These are phyloP conservation scores for Penicillium sp. DNA, from an alignment of 2,329 filamentous ascomycete genomes.

Conservation along the genomic window DNA sequence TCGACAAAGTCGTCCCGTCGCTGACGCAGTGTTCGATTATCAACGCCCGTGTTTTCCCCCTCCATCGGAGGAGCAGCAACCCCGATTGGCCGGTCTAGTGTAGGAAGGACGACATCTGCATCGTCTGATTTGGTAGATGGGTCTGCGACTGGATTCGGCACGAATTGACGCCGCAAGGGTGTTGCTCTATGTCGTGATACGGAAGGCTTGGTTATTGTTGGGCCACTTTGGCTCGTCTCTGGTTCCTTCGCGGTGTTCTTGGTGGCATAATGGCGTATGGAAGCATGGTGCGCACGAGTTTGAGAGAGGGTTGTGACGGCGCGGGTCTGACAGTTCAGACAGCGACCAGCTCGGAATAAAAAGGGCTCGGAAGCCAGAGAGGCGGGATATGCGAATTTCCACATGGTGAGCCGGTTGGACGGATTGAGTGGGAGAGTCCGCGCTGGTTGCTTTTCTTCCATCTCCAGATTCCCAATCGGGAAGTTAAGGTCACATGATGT, in stretches of 20 bases:
- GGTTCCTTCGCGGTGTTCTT: conserved; percentile 12
- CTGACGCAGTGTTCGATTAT: conserved; percentile 60
- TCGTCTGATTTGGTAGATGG: conserved; percentile 27
- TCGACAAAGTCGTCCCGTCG: conserved; percentile 73
- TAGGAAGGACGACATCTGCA: conserved; percentile 48
- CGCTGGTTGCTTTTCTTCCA: no score
- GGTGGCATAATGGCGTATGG: conserved; percentile 29
- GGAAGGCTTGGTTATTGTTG: conserved; percentile 7
- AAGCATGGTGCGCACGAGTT: conserved; percentile 16
- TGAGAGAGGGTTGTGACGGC: conserved; percentile 16
- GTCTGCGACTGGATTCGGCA: conserved; percentile 24
- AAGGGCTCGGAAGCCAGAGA: conserved; percentile 20
- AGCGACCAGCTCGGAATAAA: conserved; percentile 27
- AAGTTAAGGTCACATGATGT: conserved; percentile 1
- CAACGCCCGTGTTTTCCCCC: conserved; percentile 77
- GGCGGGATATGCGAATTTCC: conserved; percentile 23
- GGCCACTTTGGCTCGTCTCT: conserved; percentile 6
- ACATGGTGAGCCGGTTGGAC: conserved; percentile 22
- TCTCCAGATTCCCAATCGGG: not conserved
- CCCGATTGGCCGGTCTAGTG: conserved; percentile 70
- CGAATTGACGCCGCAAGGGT: conserved; percentile 20
- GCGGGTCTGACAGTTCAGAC: conserved; percentile 35
- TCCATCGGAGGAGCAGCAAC: conserved; percentile 64
- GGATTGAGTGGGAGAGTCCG: not conserved
- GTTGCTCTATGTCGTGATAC: conserved; percentile 3